Base-by-base conservation (phyloP, 176 grass and related monocot species). In the Tuctoria greenei region DNA sequence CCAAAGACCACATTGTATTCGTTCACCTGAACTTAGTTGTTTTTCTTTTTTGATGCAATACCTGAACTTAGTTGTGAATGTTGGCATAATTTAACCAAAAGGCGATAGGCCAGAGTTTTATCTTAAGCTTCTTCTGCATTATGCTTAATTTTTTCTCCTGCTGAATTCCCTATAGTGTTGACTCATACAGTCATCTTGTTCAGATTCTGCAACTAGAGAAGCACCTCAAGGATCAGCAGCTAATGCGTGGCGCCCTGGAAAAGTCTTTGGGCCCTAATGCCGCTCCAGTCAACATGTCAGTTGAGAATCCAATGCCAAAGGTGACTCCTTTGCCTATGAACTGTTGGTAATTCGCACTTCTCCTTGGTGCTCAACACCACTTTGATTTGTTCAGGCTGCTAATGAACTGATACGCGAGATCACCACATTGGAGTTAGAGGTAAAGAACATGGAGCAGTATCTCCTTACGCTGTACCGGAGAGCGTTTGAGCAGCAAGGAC, bases 381-480 rank as follows among this genome's bases (percentile, higher is more conserved):
- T 10, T 77, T 4, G 34, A 20, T 73, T 61, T 82, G n/a, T 80
- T 80, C 77, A 99, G 96, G 77, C 85, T 3, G 78, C 96, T 44
- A 99, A 92, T 54, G 89, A 95, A 83, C 73, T 99, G 77, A 92
- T 99, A 74, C 82, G 91, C 72, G 96, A 99, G 86, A 99, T 99
- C 49, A 79, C 96, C 18, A 79, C 88, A 31, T 60, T 99, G 21
- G 96, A 95, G 79, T 80, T 95, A 1, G 96, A 99, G 78, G 96
- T 99, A 10, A 99, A 91, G 89, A 84, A 95, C 71, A 84, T 99
- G 92, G 96, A 99, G 87, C 92, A 92, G 73, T 99, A 99, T 85
- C 87, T 99, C 45, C 82, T 99, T 31, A 80, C 82, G 8, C 89
- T 99, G 47, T 99, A 99, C 79, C 82, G 92, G 23, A 94, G 83